Evolutionary conservation across 805 yeast species (phyloP), one percentile per base, ranked within the genome.

Genomic region (Suhomyces xylopsoci): DNA sequence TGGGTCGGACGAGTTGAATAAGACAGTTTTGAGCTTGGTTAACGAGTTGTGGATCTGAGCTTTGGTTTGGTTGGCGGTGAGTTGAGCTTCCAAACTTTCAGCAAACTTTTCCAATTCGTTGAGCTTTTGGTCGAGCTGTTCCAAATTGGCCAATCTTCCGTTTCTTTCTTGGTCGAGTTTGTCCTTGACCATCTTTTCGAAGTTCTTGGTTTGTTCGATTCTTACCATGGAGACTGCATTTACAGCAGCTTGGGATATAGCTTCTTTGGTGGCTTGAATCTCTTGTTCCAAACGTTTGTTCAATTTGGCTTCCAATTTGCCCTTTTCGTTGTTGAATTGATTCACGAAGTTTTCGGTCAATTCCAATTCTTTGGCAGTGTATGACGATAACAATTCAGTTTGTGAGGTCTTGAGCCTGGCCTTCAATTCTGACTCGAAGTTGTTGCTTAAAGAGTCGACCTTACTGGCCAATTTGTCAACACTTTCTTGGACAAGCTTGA

Each of bases 91-190:
- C 68, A 61, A 81, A 59, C 57, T 73, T 51, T 64, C 71, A 60
- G 66, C 85, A 53, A 87, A 73, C 30, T 77, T 70, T 65, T 82
- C 85, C 55, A 93, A 76, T 34, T 79, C 77, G 24, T 69, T 74
- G 49, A 88, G 74, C 60, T 83, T 78, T 9, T 72, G 56, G 59
- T 80, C 75, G 51, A 94, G 77, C 52, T 83, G 81, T 32, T 79
- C 78, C 62, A 94, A 77, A 61, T 86, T 78, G 46, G 87, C 78
- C 61, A 92, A 81, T 65, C 94, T 85, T 25, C 91, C 90, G 57
- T 85, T 78, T 71, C 98, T 85, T 76, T 75, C 79, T 47, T 61
- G 51, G 56, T 74, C 70, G 50, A 92, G 80, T 54, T 80, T 80
- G 51, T 81, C 78, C 45, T 78, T 66, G 47, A 90, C 76, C 52